These are phyloP conservation scores for Ceratocystis harringtonii DNA, from an alignment of 2,329 filamentous ascomycete genomes.

Conservation along the genomic window DNA sequence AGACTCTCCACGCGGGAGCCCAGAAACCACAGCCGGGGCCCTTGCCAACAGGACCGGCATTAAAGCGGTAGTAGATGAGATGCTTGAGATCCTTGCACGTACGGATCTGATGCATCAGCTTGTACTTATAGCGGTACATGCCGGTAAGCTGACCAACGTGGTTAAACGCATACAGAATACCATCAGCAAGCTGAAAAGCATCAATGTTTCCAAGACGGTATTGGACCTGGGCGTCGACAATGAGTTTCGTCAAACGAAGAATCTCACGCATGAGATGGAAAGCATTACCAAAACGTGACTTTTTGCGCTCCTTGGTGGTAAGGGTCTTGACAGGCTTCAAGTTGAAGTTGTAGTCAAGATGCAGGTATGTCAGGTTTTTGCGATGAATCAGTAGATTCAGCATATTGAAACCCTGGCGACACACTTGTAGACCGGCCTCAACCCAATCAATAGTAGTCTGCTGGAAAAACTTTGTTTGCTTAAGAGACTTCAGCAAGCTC, in stretches of 20 bases:
- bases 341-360: conserved; percentile 99
- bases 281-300: conserved; percentile 96
- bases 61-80: conserved; percentile 97
- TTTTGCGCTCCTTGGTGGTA: conserved; percentile 97
- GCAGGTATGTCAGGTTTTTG: conserved; percentile 95
- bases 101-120: conserved; percentile 98
- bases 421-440: conserved; percentile 94
- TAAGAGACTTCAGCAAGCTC: conserved; percentile 73
- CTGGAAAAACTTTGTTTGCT: conserved; percentile 98
- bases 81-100: conserved; percentile 99
- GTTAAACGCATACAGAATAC: conserved; percentile 98
- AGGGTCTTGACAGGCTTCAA: conserved; percentile 96
- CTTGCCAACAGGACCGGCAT: conserved; percentile 90
- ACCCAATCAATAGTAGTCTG: conserved; percentile 99
- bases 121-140: conserved; percentile 99
- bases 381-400: conserved; percentile 92
- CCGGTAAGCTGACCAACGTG: conserved; percentile 95
- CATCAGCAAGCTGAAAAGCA: conserved; percentile 94
- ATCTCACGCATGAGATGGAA: conserved; percentile 99
- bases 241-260: conserved; percentile 83
- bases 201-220: conserved; percentile 96
- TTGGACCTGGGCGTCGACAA: conserved; percentile 96
- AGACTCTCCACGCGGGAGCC: conserved; percentile 96
- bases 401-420: conserved; percentile 98
- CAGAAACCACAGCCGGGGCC: conserved; percentile 97